These are phyloP conservation scores for Aspergillus novofumigatus DNA, from an alignment of 2,329 filamentous ascomycete species.

Conservation along the genomic window DNA sequence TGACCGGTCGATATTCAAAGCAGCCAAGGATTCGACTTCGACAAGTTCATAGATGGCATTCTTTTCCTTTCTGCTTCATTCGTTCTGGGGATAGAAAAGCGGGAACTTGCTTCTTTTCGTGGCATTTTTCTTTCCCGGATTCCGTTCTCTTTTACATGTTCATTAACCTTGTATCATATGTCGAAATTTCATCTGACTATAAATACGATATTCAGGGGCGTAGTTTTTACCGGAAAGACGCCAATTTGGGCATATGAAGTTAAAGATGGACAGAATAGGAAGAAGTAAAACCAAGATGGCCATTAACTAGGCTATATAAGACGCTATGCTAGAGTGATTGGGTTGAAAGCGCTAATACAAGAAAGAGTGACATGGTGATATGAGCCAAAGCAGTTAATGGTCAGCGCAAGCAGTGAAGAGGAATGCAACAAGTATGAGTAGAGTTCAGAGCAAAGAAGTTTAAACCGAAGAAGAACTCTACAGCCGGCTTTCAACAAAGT, in stretches of 20 bases:
- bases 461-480: slow-evolving; percentile 41
- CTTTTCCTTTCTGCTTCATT: slow-evolving; percentile 2
- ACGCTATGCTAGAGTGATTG: slow-evolving; percentile 7
- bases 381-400: background rate
- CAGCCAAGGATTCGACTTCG: slow-evolving; percentile 10
- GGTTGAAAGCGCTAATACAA: slow-evolving; percentile 1
- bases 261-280: background rate
- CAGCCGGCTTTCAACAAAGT: slow-evolving; percentile 73
- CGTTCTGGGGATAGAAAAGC: slow-evolving; percentile 3
- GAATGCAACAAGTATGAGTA: slow-evolving; percentile 12
- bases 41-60: slow-evolving; percentile 8
- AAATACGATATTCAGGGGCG: background rate
- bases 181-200: background rate
- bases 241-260: background rate
- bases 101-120: slow-evolving; percentile 1
- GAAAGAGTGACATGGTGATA: background rate
- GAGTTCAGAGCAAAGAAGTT: background rate
- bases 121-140: background rate
- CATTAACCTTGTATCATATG: background rate
- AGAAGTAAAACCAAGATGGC: background rate
- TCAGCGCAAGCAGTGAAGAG: slow-evolving; percentile 1
- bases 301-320: background rate
- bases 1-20: slow-evolving; percentile 23
- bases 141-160: background rate
- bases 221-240: background rate